These are phyloP conservation scores for Colletotrichum sp. DNA, from an alignment of 2,329 filamentous ascomycete species.

Conservation along the genomic window DNA sequence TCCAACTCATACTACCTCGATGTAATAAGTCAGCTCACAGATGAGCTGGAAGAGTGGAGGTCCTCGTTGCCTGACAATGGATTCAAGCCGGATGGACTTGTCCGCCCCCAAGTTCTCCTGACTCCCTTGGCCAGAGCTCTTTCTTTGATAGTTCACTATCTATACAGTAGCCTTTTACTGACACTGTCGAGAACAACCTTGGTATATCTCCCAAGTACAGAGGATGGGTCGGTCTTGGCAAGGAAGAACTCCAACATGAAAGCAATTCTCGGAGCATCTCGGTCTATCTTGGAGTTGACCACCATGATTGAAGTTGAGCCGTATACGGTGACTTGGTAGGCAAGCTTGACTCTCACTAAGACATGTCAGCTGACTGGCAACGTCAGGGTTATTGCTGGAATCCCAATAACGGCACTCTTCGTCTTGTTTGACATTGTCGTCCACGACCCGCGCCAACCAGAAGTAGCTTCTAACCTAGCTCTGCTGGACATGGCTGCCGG, in stretches of 20 bases:
- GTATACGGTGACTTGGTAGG: constrained; percentile 31
- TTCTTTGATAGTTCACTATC: constrained; percentile 26
- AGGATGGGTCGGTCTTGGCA: neutral
- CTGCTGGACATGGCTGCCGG: constrained; percentile 45
- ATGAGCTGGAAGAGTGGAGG: constrained; percentile 34
- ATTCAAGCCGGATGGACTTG: constrained; percentile 17
- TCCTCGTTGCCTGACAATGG: constrained; percentile 27
- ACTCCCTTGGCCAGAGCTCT: constrained; percentile 3
- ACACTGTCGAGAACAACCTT: constrained; percentile 31
- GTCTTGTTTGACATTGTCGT: constrained; percentile 47
- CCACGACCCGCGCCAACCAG: constrained; percentile 37
- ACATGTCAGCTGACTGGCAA: neutral
- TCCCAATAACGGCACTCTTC: constrained; percentile 42
- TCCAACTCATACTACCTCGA: constrained; percentile 28
- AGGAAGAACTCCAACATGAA: constrained; percentile 23
- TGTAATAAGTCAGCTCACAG: constrained; percentile 28
- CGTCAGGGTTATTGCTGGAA: constrained; percentile 35
- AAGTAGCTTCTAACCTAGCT: constrained; percentile 39
- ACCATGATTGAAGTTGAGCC: constrained; percentile 33
- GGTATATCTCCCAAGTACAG: constrained; percentile 13
- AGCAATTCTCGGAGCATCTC: constrained; percentile 25
- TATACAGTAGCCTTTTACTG: constrained; percentile 32
- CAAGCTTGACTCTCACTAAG: neutral
- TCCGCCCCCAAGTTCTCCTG: constrained; percentile 13
- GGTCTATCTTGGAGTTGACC: constrained; percentile 32